Evolutionary conservation across 345 rosid genomes (phyloP).

Genomic region (Pseudoturritis turrita): DNA sequence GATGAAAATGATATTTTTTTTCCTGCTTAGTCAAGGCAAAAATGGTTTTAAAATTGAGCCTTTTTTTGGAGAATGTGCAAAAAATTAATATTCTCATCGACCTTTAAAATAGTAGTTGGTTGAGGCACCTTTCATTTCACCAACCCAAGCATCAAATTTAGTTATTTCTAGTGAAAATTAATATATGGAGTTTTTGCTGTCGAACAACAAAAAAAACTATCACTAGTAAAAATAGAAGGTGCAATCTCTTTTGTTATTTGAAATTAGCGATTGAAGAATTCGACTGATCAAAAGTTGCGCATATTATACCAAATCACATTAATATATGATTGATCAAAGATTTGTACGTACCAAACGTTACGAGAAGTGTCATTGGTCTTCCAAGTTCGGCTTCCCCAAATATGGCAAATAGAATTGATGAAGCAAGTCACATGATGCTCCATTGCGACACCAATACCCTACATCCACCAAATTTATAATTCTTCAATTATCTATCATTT

Average conservation of each 20-base stretch:
- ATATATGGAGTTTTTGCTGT: too few species aligned
- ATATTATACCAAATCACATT: neutral
- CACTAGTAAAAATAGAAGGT: neutral
- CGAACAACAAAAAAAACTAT: too few species aligned
- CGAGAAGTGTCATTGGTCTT: constrained; percentile 35
- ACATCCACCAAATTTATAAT: neutral
- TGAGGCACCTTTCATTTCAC: neutral
- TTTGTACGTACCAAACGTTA: constrained; percentile 29
- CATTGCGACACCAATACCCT: constrained; percentile 35
- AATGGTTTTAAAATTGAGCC: neutral
- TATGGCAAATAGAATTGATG: constrained; percentile 33
- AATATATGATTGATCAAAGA: neutral
- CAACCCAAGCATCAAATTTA: neutral
- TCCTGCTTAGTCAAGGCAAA: neutral
- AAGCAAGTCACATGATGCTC: constrained; percentile 33
- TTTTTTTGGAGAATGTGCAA: neutral
- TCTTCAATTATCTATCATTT: neutral
- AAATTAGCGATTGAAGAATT: neutral
- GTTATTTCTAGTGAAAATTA: too few species aligned
- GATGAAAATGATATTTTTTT: neutral
- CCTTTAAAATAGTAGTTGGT: neutral
- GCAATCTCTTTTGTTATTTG: neutral
- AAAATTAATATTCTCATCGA: neutral
- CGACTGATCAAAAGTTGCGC: neutral
- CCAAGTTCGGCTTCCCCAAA: constrained; percentile 36